These are phyloP conservation scores for Terana coerulea DNA, from an alignment of 768 basidiomycete species.

Conservation along the genomic window DNA sequence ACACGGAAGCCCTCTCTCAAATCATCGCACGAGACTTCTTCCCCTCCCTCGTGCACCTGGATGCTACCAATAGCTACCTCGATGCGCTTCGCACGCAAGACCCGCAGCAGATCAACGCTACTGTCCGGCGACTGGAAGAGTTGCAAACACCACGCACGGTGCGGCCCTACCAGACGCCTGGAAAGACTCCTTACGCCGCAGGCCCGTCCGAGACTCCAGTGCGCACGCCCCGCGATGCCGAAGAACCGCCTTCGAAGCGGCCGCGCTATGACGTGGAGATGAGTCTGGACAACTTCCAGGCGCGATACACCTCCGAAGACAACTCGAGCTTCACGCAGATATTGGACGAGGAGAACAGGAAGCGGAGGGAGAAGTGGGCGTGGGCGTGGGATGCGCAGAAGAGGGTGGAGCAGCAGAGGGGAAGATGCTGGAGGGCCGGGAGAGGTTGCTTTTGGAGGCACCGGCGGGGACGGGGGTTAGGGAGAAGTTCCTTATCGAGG, in stretches of 20 bases:
- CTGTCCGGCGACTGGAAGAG: slow-evolving; percentile 70
- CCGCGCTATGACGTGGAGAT: slow-evolving; percentile 55
- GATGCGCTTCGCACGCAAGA: slow-evolving; percentile 77
- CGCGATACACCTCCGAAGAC: slow-evolving; percentile 92
- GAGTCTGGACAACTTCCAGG: slow-evolving; percentile 84
- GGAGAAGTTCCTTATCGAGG: slow-evolving; percentile 64
- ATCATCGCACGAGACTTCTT: slow-evolving; percentile 99
- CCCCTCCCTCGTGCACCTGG: slow-evolving; percentile 85
- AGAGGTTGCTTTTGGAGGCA: slow-evolving; percentile 70
- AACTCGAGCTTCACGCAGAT: slow-evolving; percentile 96
- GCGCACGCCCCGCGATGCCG: slow-evolving; percentile 29
- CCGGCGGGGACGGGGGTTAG: slow-evolving; percentile 57
- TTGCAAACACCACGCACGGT: slow-evolving; percentile 49
- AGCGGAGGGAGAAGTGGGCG: slow-evolving; percentile 71
- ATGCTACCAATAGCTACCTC: slow-evolving; percentile 84
- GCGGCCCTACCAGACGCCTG: slow-evolving; percentile 39
- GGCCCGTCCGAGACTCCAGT: slow-evolving; percentile 67
- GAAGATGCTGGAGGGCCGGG: slow-evolving; percentile 65
- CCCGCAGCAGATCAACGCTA: slow-evolving; percentile 68
- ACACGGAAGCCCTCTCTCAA: slow-evolving; percentile 81
- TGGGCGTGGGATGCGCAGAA: slow-evolving; percentile 97
- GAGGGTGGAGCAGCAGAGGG: slow-evolving; percentile 65
- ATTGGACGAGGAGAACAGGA: slow-evolving; percentile 82
- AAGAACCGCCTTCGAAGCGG: slow-evolving; percentile 50
- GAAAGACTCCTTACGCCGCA: slow-evolving; percentile 61